These are phyloP conservation scores for Periconia sp. DNA, from an alignment of 2,329 filamentous ascomycete species.

Conservation along the genomic window DNA sequence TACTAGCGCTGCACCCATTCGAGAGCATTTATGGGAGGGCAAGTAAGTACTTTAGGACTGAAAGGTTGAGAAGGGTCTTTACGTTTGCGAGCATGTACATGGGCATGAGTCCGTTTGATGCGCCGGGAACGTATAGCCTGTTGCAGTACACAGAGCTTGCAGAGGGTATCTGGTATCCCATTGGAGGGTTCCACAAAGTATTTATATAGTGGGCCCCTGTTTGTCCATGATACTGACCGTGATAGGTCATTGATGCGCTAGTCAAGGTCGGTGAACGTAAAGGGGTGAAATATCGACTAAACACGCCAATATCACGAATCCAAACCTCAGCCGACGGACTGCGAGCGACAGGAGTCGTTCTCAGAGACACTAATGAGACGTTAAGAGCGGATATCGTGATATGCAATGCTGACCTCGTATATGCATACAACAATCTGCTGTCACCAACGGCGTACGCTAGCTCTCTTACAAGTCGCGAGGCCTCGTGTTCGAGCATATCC, in stretches of 20 bases:
- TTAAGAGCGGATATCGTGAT: conserved; percentile 70
- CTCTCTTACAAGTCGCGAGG: conserved; percentile 56
- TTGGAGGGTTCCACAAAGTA: conserved; percentile 72
- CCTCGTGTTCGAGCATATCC: conserved; percentile 75
- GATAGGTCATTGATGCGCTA: conserved; percentile 62
- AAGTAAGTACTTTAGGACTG: conserved; percentile 71
- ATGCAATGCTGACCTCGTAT: conserved; percentile 76
- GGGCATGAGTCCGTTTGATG: conserved; percentile 80
- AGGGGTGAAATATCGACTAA: conserved; percentile 68
- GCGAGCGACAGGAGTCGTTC: conserved; percentile 63
- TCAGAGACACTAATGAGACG: conserved; percentile 63
- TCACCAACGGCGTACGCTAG: conserved; percentile 55
- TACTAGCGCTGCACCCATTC: conserved; percentile 71
- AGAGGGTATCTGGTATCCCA: conserved; percentile 78
- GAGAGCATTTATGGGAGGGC: conserved; percentile 73
- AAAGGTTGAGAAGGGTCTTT: conserved; percentile 72
- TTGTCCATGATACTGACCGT: conserved; percentile 9
- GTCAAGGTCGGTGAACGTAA: conserved; percentile 66
- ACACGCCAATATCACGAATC: conserved; percentile 63
- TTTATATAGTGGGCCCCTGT: not conserved
- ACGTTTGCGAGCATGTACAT: conserved; percentile 85
- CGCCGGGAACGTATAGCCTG: conserved; percentile 74
- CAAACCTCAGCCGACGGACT: conserved; percentile 59
- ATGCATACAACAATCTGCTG: conserved; percentile 74
- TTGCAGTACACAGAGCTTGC: conserved; percentile 77